Evolutionary conservation across 148 eudicot genomes (phyloP).

Genomic region (Heliosperma pusillum): DNA sequence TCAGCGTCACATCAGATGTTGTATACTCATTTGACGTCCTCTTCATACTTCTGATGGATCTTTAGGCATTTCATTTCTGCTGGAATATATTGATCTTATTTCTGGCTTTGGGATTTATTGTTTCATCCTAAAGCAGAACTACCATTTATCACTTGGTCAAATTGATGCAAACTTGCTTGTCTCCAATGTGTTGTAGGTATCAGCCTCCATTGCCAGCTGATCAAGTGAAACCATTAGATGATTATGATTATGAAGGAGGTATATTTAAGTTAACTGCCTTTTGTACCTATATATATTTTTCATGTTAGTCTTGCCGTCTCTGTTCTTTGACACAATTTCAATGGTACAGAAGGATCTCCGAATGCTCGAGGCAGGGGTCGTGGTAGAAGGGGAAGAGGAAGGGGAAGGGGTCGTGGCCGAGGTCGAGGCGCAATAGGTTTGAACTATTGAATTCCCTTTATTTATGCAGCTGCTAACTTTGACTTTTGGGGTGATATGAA

Average conservation of each 20-base stretch:
- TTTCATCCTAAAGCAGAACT: background rate
- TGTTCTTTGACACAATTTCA: slow-evolving; percentile 21
- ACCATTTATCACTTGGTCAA: background rate
- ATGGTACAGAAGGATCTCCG: slow-evolving; percentile 69
- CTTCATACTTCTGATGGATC: background rate
- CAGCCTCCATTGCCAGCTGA: slow-evolving; percentile 95
- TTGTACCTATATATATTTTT: background rate
- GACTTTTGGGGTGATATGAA: background rate
- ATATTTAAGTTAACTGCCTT: slow-evolving; percentile 8
- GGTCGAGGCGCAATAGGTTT: slow-evolving; percentile 30
- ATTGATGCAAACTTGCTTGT: background rate
- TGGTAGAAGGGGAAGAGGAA: slow-evolving; percentile 88
- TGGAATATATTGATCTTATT: background rate
- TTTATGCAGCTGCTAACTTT: background rate
- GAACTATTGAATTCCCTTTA: background rate
- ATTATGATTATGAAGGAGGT: slow-evolving; percentile 80
- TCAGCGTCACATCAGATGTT: background rate
- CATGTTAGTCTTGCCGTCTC: background rate
- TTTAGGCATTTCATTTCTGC: background rate
- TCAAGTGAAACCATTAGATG: slow-evolving; percentile 66
- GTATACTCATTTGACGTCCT: background rate
- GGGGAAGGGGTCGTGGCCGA: slow-evolving; percentile 46
- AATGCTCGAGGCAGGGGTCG: slow-evolving; percentile 81
- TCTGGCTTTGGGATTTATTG: background rate
- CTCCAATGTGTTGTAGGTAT: slow-evolving; percentile 44